Base-by-base conservation (phyloP, 352 stramenopile genomes). In the Pythium utonaiense region DNA sequence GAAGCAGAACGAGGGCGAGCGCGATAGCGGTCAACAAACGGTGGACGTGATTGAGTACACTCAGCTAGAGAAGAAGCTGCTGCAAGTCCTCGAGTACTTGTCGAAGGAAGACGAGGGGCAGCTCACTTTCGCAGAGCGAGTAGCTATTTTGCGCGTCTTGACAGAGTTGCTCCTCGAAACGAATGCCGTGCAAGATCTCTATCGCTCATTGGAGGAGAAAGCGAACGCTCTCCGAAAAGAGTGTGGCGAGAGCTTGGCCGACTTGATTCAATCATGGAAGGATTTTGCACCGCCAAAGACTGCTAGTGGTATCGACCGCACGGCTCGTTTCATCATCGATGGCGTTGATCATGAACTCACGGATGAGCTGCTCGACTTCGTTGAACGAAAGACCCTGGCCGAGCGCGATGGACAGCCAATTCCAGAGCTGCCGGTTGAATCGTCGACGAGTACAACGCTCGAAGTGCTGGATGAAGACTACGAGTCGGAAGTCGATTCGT, bases 291-390 rank as follows among this genome's bases (percentile, higher is more conserved):
- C 78, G 30, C 67, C 73, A 19, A 71, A 69, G 14, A 67, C 67
- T 9, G 72, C 68, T 14, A 77, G 83, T 36, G 65, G 72, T 49
- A 66, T 89, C 42, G 80, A 91, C 17, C 62, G 66, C 6, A 93
- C 80, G 0, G 77, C 77, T 21, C 80, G 73, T 14, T 91, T 94
- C 25, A 82, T 88, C 48, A 79, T 92, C 42, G 78, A 94, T 64
- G 78, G 84, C 0, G 73, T 83, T 9, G 77, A 89, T 28, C 80
- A 77, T 50, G 78, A 89, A 1, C 60, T 94, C 13, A 89, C 82
- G 1, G 82, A 92, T 40, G 78, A 89, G 19, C 50, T 94, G 6
- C 59, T 94, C 14, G 62, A 69, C 5, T 88, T 89, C 56, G 56
- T 94, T 19, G 73, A 90, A 44, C 74, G 80, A 12, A 88, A 88